These are phyloP conservation scores for Ogataea wickerhamii DNA, from an alignment of 805 yeast genomes.

Conservation along the genomic window DNA sequence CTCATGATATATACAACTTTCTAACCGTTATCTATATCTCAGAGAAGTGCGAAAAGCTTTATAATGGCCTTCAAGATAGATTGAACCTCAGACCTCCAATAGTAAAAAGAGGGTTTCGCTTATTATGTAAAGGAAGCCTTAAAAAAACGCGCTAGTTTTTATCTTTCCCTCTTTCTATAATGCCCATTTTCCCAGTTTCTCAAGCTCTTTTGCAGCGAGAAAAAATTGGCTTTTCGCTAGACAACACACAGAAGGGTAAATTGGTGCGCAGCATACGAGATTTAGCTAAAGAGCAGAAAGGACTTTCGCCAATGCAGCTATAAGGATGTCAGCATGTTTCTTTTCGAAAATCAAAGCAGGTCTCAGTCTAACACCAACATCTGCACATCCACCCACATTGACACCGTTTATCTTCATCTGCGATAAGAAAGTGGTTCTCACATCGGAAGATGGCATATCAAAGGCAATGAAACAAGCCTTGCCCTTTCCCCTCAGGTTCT, in stretches of 20 bases:
- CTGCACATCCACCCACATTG: conserved; percentile 85
- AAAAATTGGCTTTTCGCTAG: too few species aligned
- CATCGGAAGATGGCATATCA: conserved; percentile 51
- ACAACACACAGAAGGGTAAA: too few species aligned
- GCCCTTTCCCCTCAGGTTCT: conserved; percentile 68
- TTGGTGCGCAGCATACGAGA: too few species aligned
- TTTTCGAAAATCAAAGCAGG: conserved; percentile 76
- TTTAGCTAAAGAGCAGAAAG: conserved; percentile 23
- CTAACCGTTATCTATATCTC: neutral
- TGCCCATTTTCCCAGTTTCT: too few species aligned
- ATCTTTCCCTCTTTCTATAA: too few species aligned
- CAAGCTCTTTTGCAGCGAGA: too few species aligned
- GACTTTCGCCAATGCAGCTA: conserved; percentile 41
- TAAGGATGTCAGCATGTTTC: conserved; percentile 71
- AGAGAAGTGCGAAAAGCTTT: neutral
- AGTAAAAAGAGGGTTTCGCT: too few species aligned
- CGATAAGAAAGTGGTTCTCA: conserved; percentile 58
- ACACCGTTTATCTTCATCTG: conserved; percentile 64
- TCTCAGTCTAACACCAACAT: conserved; percentile 71
- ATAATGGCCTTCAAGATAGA: too few species aligned
- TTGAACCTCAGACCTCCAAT: too few species aligned
- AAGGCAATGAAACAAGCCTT: conserved; percentile 84
- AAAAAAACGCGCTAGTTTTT: too few species aligned
- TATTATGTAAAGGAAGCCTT: too few species aligned
- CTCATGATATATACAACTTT: conserved; percentile 20